These are phyloP conservation scores for Eucalyptus viminalis DNA, from an alignment of 345 rosid species.

Conservation along the genomic window DNA sequence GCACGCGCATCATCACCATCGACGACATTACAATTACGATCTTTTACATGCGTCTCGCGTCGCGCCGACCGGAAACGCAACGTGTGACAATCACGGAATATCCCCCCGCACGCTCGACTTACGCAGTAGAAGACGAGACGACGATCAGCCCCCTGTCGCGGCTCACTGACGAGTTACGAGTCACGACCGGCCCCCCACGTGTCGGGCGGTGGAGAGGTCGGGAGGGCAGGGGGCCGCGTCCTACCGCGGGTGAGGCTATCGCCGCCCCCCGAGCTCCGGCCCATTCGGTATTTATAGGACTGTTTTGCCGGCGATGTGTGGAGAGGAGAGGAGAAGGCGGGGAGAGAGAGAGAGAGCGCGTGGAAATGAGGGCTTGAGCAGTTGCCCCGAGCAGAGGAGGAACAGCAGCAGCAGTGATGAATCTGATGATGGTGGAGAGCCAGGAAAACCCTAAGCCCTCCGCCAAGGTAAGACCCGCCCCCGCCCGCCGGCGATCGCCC, in stretches of 20 bases:
- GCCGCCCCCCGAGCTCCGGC: not conserved
- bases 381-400: not conserved
- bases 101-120: not conserved
- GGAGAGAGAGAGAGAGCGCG: too few relatives aligned
- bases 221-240: not conserved
- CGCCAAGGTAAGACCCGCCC: not conserved
- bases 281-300: not conserved
- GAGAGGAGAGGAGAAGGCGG: too few relatives aligned
- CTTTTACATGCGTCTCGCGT: not conserved
- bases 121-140: not conserved
- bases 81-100: not conserved
- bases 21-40: not conserved
- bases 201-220: not conserved
- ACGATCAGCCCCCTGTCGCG: not conserved
- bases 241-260: not conserved
- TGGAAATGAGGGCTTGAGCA: not conserved
- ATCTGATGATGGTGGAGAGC: not conserved
- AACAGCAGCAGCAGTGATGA: not conserved
- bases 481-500: not conserved
- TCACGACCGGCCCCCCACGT: not conserved
- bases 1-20: not conserved
- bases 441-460: conserved; percentile 6
- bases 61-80: not conserved
- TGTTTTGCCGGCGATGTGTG: not conserved
- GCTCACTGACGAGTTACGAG: not conserved